A percentile compares a stretch with the other conserved stretches of the same genome.
Evolutionary conservation across 140 eudicot genomes (phyloP).

Genomic region (Stevia rebaudiana): DNA sequence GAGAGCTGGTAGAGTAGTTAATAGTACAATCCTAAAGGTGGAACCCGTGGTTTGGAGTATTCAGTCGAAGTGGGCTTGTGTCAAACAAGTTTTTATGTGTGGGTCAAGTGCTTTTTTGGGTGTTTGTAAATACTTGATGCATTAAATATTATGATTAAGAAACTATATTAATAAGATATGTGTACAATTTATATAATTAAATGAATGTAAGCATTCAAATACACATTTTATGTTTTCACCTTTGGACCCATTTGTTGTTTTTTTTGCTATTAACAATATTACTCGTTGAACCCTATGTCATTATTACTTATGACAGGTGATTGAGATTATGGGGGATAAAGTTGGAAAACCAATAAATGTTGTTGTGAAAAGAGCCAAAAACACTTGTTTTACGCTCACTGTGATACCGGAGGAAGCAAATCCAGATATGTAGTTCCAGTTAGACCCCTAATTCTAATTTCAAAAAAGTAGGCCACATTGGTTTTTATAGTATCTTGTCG

Average conservation of each 20-base stretch:
- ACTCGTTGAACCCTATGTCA: too few relatives aligned
- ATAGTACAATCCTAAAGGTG: too few relatives aligned
- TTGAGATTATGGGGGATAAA: slow-evolving; percentile 75
- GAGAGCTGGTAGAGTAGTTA: too few relatives aligned
- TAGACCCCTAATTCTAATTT: neutral
- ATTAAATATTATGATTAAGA: neutral
- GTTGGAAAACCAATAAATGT: slow-evolving; percentile 63
- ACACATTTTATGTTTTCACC: too few relatives aligned
- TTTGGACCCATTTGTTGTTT: too few relatives aligned
- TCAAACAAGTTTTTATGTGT: too few relatives aligned
- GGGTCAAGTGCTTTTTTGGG: neutral
- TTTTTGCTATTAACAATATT: too few relatives aligned
- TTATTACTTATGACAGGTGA: slow-evolving; percentile 30
- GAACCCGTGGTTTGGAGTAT: too few relatives aligned
- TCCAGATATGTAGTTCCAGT: slow-evolving; percentile 44
- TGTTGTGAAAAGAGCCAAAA: slow-evolving; percentile 62
- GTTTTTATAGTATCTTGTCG: neutral
- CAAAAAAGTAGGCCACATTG: neutral
- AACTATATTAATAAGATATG: too few relatives aligned
- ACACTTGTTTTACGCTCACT: slow-evolving; percentile 41
- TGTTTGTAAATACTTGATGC: slow-evolving; percentile 1
- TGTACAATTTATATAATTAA: too few relatives aligned
- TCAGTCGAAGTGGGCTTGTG: too few relatives aligned
- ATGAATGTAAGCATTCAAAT: too few relatives aligned
- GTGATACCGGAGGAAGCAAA: slow-evolving; percentile 90